A percentile compares a stretch with the other conserved stretches of the same genome.
Evolutionary conservation across 306 rosid genomes (phyloP).

Genomic region (Geum urbanum): DNA sequence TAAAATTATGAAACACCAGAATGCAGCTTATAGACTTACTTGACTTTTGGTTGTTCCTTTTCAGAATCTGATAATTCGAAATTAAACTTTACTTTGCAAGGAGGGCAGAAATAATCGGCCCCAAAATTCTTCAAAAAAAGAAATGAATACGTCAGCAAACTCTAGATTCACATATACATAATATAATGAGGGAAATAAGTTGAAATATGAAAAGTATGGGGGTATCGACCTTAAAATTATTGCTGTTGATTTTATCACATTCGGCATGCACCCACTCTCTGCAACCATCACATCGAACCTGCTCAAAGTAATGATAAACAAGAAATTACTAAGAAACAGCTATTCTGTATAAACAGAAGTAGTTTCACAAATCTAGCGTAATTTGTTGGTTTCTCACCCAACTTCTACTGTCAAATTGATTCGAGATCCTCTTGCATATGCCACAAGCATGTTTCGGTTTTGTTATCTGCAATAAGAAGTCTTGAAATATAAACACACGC

Average conservation of each 20-base stretch:
- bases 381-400: slow-evolving; percentile 68
- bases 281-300: slow-evolving; percentile 99
- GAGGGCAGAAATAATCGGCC: slow-evolving; percentile 94
- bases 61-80: slow-evolving; percentile 96
- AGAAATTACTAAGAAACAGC: slow-evolving; percentile 22
- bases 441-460: slow-evolving; percentile 93
- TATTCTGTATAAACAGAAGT: slow-evolving; percentile 9
- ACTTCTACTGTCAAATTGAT: slow-evolving; percentile 92
- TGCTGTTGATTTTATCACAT: slow-evolving; percentile 85
- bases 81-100: slow-evolving; percentile 93
- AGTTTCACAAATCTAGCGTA: slow-evolving; percentile 18
- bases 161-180: slow-evolving; percentile 23
- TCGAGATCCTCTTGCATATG: slow-evolving; percentile 93
- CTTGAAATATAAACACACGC: slow-evolving; percentile 21
- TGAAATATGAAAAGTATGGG: slow-evolving; percentile 15
- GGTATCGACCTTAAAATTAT: slow-evolving; percentile 66
- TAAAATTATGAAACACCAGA: background rate
- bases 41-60: slow-evolving; percentile 63
- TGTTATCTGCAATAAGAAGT: slow-evolving; percentile 52
- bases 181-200: slow-evolving; percentile 20
- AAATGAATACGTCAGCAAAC: slow-evolving; percentile 33
- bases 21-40: slow-evolving; percentile 45
- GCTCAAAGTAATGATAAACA: slow-evolving; percentile 25
- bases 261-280: slow-evolving; percentile 99
- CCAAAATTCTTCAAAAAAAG: slow-evolving; percentile 62